These are phyloP conservation scores for Galerina sulciceps DNA, from an alignment of 768 basidiomycete genomes.

Conservation along the genomic window DNA sequence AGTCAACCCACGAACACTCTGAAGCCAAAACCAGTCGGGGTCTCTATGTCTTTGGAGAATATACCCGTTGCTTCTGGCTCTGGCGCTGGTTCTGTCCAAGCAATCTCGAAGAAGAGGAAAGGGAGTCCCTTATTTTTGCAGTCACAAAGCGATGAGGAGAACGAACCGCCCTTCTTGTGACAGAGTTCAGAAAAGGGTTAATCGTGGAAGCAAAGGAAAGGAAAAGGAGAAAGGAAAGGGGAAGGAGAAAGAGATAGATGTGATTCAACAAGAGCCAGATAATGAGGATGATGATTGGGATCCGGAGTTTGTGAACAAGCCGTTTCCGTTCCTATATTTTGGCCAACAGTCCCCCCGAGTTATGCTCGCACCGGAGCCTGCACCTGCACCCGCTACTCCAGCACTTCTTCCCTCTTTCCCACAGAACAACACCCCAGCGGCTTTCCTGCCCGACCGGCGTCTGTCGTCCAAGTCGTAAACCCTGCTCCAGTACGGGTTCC, in stretches of 20 bases:
- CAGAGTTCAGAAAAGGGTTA: neutral
- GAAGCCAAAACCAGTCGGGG: neutral
- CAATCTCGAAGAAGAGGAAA: conserved; percentile 1
- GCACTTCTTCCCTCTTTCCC: neutral
- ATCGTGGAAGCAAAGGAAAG: neutral
- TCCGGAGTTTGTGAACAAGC: conserved; percentile 6
- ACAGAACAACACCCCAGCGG: neutral
- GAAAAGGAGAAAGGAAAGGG: conserved; percentile 14
- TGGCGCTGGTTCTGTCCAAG: neutral
- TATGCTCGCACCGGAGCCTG: neutral
- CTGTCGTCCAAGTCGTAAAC: neutral
- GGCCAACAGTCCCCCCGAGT: neutral
- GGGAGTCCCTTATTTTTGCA: conserved; percentile 31
- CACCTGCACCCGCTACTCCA: neutral
- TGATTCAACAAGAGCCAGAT: neutral
- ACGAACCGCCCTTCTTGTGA: conserved; percentile 26
- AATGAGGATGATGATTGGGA: neutral
- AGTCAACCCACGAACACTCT: neutral
- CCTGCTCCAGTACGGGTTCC: neutral
- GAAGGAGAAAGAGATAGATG: conserved; percentile 5
- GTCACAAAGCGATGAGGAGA: conserved; percentile 38
- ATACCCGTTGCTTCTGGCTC: conserved; percentile 18
- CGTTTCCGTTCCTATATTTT: neutral
- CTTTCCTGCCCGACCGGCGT: neutral
- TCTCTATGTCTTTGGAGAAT: conserved; percentile 9